Percentiles rank a stretch among this genome's conserved stretches.
Conservation (phyloP, 2,329 filamentous ascomycete species). For the Microsporum canis region DNA sequence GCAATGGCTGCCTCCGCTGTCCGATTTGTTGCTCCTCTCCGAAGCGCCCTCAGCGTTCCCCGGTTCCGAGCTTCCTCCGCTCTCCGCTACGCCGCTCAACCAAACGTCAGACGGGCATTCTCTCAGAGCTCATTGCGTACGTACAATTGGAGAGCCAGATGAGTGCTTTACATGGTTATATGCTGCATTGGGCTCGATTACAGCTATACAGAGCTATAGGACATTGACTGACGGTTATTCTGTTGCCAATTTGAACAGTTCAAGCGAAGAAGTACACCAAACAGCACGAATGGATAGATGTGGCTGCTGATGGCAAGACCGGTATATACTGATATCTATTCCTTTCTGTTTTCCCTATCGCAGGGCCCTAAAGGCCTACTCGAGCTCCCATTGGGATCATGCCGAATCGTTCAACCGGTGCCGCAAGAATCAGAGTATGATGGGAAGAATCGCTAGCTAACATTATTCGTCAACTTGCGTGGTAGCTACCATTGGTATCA, state of each 20-base stretch:
- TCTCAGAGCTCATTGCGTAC: constrained; percentile 33
- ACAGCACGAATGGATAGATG: constrained; percentile 97
- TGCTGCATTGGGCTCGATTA: background rate
- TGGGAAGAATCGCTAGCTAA: background rate
- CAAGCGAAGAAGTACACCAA: constrained; percentile 73
- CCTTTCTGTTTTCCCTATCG: constrained; percentile 16
- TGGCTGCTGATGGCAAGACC: constrained; percentile 68
- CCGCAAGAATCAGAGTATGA: background rate
- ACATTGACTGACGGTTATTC: background rate
- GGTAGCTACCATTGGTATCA: constrained; percentile 65
- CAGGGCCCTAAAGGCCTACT: background rate
- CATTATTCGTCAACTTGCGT: background rate
- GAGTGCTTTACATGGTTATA: background rate
- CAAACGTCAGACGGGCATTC: constrained; percentile 24
- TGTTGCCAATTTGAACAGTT: constrained; percentile 20
- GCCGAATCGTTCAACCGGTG: background rate
- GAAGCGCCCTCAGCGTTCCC: constrained; percentile 10
- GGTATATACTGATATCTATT: constrained; percentile 38
- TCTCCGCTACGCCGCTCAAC: constrained; percentile 10
- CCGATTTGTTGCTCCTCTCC: constrained; percentile 12
- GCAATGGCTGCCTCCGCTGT: constrained; percentile 31
- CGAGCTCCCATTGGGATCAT: background rate
- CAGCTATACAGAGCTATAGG: background rate
- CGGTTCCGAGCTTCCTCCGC: constrained; percentile 10
- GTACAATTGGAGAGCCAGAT: constrained; percentile 11